A percentile compares a stretch with the other conserved stretches of the same genome.
phyloP scores from a whole-genome alignment of 495 filamentous ascomycete species.

The Trichocladium antarcticum region DNA sequence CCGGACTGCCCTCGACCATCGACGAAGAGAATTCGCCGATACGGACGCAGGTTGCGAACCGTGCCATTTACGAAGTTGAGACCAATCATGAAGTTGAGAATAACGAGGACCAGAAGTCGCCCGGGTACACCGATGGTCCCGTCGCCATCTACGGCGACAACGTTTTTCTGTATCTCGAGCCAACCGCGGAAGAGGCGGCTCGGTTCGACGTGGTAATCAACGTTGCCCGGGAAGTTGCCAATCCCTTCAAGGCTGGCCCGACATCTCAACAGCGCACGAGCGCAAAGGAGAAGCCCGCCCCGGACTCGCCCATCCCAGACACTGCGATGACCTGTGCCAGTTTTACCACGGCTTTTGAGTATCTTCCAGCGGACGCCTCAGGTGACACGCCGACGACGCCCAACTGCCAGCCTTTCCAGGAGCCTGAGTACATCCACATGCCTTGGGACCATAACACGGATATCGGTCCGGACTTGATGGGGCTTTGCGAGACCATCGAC shows the following conservation, averaged over 20 bases:
- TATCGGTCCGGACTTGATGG: constrained; percentile 74
- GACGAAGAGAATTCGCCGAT: constrained; percentile 73
- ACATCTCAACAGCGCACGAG: constrained; percentile 19
- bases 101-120: constrained; percentile 68
- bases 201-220: constrained; percentile 90
- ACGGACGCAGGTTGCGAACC: constrained; percentile 45
- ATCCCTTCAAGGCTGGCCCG: constrained; percentile 54
- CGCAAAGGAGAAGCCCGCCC: constrained; percentile 12
- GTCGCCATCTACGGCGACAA: constrained; percentile 86
- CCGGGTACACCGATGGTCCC: constrained; percentile 85
- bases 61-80: constrained; percentile 41
- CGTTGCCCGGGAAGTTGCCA: constrained; percentile 85
- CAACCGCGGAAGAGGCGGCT: constrained; percentile 70
- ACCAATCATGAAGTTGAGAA: constrained; percentile 42
- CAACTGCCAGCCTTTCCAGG: constrained; percentile 37
- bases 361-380: constrained; percentile 26
- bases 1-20: constrained; percentile 34
- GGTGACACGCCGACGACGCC: constrained; percentile 47
- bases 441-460: constrained; percentile 98
- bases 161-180: constrained; percentile 88
- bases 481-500: constrained; percentile 80
- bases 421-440: constrained; percentile 91
- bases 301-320: constrained; percentile 49
- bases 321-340: constrained; percentile 59
- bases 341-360: constrained; percentile 64